phyloP scores from a whole-genome alignment of 2,329 filamentous ascomycete genomes.

The Cytospora piceae region DNA sequence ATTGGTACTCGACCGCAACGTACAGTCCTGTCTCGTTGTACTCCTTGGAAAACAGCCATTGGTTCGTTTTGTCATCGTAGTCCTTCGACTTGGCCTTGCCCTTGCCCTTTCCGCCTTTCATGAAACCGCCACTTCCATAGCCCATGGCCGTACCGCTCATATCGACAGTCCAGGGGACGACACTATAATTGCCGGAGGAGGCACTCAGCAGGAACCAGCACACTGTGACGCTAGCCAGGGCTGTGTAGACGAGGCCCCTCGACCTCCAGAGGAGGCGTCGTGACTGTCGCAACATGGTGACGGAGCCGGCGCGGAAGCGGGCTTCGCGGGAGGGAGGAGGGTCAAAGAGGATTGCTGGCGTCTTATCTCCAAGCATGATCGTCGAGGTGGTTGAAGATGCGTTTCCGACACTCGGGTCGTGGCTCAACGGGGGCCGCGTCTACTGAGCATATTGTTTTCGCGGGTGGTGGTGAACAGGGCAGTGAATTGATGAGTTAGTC shows the following conservation, averaged over 20 bases:
- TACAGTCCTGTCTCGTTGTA: slow-evolving; percentile 42
- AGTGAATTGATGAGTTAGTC: background rate
- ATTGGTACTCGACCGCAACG: slow-evolving; percentile 30
- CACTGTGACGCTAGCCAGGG: slow-evolving; percentile 45
- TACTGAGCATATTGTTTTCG: slow-evolving; percentile 22
- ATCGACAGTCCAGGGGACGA: slow-evolving; percentile 39
- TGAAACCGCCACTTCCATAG: slow-evolving; percentile 22
- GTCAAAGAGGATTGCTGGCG: slow-evolving; percentile 17
- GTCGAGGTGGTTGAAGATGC: slow-evolving; percentile 12
- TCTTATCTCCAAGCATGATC: slow-evolving; percentile 29
- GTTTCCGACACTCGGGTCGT: slow-evolving; percentile 18
- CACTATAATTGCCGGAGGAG: slow-evolving; percentile 40
- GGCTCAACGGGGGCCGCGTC: slow-evolving; percentile 18
- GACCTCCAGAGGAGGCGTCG: slow-evolving; percentile 38
- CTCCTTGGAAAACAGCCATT: slow-evolving; percentile 46
- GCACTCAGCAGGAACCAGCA: slow-evolving; percentile 50
- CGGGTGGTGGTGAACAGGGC: background rate
- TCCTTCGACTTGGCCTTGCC: slow-evolving; percentile 25
- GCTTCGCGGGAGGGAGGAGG: slow-evolving; percentile 22
- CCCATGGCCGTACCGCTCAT: slow-evolving; percentile 26
- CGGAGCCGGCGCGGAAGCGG: slow-evolving; percentile 28
- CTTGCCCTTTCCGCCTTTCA: slow-evolving; percentile 20
- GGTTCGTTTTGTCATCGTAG: slow-evolving; percentile 31
- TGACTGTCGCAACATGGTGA: slow-evolving; percentile 37
- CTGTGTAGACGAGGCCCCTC: slow-evolving; percentile 47